These are phyloP conservation scores for Phytophthora ramorum DNA, from an alignment of 352 stramenopile species.

Conservation along the genomic window DNA sequence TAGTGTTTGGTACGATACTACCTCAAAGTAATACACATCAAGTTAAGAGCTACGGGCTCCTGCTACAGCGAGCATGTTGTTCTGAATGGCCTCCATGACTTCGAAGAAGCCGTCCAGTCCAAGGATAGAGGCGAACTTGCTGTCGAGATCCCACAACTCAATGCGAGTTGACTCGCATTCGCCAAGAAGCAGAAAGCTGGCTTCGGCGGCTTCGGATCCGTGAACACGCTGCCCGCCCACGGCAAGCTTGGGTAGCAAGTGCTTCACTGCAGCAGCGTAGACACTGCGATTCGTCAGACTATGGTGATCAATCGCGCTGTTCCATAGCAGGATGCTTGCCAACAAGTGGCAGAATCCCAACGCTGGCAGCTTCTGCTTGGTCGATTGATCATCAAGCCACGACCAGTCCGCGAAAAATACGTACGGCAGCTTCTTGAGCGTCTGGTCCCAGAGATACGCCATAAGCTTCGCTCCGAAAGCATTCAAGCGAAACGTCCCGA, in stretches of 20 bases:
- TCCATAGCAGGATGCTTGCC: conserved; percentile 50
- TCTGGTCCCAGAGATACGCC: conserved; percentile 49
- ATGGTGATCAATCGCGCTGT: conserved; percentile 43
- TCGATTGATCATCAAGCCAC: conserved; percentile 69
- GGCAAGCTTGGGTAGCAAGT: conserved; percentile 32
- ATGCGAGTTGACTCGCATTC: conserved; percentile 33
- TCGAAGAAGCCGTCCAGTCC: conserved; percentile 45
- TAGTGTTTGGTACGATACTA: conserved; percentile 13
- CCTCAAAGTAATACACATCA: conserved; percentile 22
- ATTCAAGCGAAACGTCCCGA: conserved; percentile 52
- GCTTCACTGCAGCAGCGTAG: conserved; percentile 34
- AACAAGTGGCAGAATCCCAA: conserved; percentile 66
- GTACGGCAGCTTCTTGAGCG: conserved; percentile 60
- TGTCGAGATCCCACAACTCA: conserved; percentile 40
- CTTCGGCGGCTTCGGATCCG: neutral
- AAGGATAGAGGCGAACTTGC: conserved; percentile 34
- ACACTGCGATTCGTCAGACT: conserved; percentile 34
- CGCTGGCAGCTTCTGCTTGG: conserved; percentile 40
- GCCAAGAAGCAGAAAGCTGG: conserved; percentile 21
- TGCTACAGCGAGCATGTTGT: conserved; percentile 29
- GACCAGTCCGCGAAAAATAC: conserved; percentile 68
- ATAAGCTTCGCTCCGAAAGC: conserved; percentile 48
- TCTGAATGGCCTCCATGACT: conserved; percentile 39
- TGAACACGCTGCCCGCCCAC: conserved; percentile 23
- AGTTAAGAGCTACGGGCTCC: conserved; percentile 7